phyloP scores from a whole-genome alignment of 169 alveolate genomes.

The Plasmodium blacklocki region DNA sequence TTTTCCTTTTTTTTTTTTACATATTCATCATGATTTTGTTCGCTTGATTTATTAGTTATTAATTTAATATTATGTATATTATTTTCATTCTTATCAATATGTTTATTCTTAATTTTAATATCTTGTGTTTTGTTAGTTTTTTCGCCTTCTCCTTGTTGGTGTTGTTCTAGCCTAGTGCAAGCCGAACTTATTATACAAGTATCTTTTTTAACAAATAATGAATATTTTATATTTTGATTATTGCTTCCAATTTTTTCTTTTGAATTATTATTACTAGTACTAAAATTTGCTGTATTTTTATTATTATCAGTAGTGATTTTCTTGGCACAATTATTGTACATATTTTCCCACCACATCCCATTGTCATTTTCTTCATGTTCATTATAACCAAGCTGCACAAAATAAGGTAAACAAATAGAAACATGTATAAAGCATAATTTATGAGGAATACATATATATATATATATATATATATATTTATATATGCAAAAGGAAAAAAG shows the following conservation, averaged over 20 bases:
- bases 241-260: background rate
- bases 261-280: background rate
- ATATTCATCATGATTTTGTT: background rate
- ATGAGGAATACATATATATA: too few species aligned
- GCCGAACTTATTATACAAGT: constrained; percentile 8
- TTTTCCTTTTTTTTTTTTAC: background rate
- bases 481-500: background rate
- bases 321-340: constrained; percentile 67
- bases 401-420: background rate
- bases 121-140: background rate
- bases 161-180: background rate
- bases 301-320: constrained; percentile 2
- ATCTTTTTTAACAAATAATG: constrained; percentile 47
- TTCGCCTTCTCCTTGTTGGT: background rate
- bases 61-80: background rate
- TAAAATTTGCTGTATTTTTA: background rate
- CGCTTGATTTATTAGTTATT: background rate
- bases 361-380: constrained; percentile 32
- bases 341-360: constrained; percentile 69
- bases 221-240: constrained; percentile 26
- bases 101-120: constrained; percentile 4
- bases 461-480: background rate
- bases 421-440: background rate
- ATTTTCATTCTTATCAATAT: constrained; percentile 2
- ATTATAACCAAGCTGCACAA: constrained; percentile 50